Evolutionary conservation across 768 basidiomycete genomes (phyloP), one percentile per base, ranked within the genome.

Genomic region (Tricholoma flavovirens): DNA sequence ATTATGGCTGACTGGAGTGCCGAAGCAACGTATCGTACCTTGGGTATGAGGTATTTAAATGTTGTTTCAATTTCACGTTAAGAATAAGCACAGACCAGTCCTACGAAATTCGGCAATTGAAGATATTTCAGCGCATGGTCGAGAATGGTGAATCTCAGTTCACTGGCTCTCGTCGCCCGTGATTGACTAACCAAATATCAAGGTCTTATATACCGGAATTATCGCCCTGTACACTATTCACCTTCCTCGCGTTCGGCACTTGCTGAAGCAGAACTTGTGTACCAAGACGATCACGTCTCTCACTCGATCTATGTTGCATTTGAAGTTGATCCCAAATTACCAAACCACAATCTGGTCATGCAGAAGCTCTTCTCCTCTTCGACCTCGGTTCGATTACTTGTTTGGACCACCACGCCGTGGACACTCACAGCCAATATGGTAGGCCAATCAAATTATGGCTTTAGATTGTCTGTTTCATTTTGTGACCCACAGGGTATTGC

Each of bases 391-490:
- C 77, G 78, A 26, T 62, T 97, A 9, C 74, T 93, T 15, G 88
- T 96, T 4, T 99, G 96, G 96, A 98, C 96, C 2, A 98, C 96
- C 3, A 98, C 96, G 0, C 91, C 96, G 1, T 99, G 96, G 96
- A 98, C 93, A 4, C 73, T 98, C 48, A 93, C 90, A 5, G 91
- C 93, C 1, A 98, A 99, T 65, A 93, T 94, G 89, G 94, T 93
- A 61, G 40, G 79, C 43, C 5, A 7, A 15, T 17, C 8, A 8
- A 42, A 21, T 5, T 40, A 2, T 11, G 58, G 6, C 21, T 59
- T 55, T 32, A 17, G 45, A 17, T 22, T 24, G 21, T 21, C n/a
- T 5, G 14, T 6, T 36, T 36, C 42, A 43, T 42, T 30, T 59
- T 33, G 40, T 10, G 58, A 12, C n/a, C n/a, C 56, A 21, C 56